These are phyloP conservation scores for Ophiostoma pallidulum DNA, from an alignment of 2,329 filamentous ascomycete species.

Conservation along the genomic window DNA sequence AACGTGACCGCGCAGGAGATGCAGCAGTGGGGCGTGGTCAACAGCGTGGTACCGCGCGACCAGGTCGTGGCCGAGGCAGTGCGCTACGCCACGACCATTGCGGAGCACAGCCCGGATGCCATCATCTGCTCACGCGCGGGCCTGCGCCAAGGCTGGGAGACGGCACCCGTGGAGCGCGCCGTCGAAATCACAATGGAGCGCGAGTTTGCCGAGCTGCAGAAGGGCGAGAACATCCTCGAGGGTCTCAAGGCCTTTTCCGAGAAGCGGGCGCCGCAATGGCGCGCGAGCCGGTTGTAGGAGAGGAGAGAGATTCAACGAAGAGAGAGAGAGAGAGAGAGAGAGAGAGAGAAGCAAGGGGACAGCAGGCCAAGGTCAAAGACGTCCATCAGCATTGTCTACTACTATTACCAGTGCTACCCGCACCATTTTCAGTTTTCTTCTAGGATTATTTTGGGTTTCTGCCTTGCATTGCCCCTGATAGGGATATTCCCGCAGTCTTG, in stretches of 20 bases:
- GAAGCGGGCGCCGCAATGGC: constrained; percentile 20
- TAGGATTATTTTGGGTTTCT: too few relatives aligned
- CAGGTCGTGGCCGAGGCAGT: constrained; percentile 49
- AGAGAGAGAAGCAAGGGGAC: too few relatives aligned
- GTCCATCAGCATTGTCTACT: too few relatives aligned
- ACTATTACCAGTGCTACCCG: too few relatives aligned
- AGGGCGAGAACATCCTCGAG: constrained; percentile 22
- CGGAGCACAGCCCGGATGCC: constrained; percentile 62
- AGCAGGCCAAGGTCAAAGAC: too few relatives aligned
- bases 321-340: too few relatives aligned
- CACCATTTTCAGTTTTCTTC: too few relatives aligned
- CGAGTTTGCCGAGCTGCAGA: constrained; percentile 18
- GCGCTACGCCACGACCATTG: constrained; percentile 50
- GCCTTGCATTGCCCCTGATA: too few relatives aligned
- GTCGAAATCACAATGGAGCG: constrained; percentile 17
- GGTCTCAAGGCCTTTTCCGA: constrained; percentile 22
- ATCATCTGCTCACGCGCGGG: constrained; percentile 64
- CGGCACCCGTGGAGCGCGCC: constrained; percentile 19
- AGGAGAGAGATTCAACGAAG: too few relatives aligned
- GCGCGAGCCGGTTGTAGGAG: constrained; percentile 19
- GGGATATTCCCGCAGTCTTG: too few relatives aligned
- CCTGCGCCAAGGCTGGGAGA: constrained; percentile 63
- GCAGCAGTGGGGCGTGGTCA: constrained; percentile 57
- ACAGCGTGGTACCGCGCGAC: constrained; percentile 44
- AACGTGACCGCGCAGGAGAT: constrained; percentile 50